Evolutionary conservation across 768 basidiomycete genomes (phyloP), one percentile per base, ranked within the genome.

Genomic region (Trametes gibbosa): DNA sequence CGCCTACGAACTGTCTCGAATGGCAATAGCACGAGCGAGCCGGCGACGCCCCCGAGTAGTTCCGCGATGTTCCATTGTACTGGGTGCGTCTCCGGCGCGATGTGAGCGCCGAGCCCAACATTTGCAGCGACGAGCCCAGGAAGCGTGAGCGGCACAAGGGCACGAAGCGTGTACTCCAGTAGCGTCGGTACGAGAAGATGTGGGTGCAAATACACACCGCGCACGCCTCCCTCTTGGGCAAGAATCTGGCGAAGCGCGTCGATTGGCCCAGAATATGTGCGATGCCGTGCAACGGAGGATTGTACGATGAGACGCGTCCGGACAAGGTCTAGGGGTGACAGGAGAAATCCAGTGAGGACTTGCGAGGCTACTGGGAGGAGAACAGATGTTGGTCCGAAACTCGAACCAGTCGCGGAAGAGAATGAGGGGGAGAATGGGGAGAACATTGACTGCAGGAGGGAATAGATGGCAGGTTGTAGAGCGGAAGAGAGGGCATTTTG

Each of bases 1-100:
- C 97, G 80, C 63, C 90, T 79, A 27, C 97, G 83, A 43, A 97
- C 84, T 2, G 97, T 98, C 78, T 98, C 96, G 64, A 99, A 84
- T 0, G 97, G 97, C 29, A 98, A 79, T 7, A 90, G 91, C 55
- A 95, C 75, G 37, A 97, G 75, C 17, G 96, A 77, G 2, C 89
- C 85, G 52, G 86, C 67, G 72, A 86, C 83, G 75, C 84, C 81
- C 62, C 86, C 81, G 62, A 84, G 74, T 32, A 97, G 83, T 69
- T 97, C 93, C 21, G 86, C 82, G 25, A 92, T 71, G 5, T 84
- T 84, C 84, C 92, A 96, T 2, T 84, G 81, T 54, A 94, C 70
- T 0, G 95, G 95, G 57, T 89, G 86, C n/a, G 85, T 79, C 56
- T 94, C 89, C 49, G 85, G 81, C n/a, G 87, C 84, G 63, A 91